A percentile compares a stretch with the other conserved stretches of the same genome.
Evolutionary conservation across 2,329 filamentous ascomycete genomes (phyloP).

Genomic region (Sporothrix sp.): DNA sequence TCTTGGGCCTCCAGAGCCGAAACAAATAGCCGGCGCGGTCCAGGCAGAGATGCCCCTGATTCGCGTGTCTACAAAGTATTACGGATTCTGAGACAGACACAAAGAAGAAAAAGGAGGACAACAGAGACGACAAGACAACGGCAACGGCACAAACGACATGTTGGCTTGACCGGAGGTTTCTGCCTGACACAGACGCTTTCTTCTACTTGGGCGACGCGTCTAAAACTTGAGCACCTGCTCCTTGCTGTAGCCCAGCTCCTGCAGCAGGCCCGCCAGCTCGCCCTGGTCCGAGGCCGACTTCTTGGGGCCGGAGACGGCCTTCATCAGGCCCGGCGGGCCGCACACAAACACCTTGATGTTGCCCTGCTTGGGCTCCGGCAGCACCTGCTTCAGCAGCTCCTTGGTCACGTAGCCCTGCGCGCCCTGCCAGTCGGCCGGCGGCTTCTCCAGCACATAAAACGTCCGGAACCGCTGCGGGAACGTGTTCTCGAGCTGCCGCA

Average conservation of each 20-base stretch:
- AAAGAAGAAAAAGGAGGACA: too few relatives aligned
- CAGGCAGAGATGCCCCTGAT: too few relatives aligned
- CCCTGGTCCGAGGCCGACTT: slow-evolving; percentile 89
- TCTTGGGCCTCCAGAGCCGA: background rate
- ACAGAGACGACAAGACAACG: too few relatives aligned
- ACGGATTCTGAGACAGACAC: too few relatives aligned
- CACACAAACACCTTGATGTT: slow-evolving; percentile 96
- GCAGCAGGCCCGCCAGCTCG: slow-evolving; percentile 69
- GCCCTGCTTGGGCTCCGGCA: slow-evolving; percentile 82
- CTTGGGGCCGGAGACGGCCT: slow-evolving; percentile 83
- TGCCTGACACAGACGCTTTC: too few relatives aligned
- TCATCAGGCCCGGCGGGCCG: slow-evolving; percentile 86
- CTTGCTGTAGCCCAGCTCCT: slow-evolving; percentile 42
- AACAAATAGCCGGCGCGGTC: too few relatives aligned
- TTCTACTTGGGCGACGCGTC: background rate
- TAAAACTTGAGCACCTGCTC: slow-evolving; percentile 96
- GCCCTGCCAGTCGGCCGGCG: slow-evolving; percentile 63
- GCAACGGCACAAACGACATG: too few relatives aligned
- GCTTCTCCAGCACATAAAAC: slow-evolving; percentile 84
- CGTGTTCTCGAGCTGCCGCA: slow-evolving; percentile 81
- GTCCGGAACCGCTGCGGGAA: slow-evolving; percentile 92
- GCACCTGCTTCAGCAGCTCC: slow-evolving; percentile 86
- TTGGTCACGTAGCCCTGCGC: slow-evolving; percentile 76
- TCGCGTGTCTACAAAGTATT: too few relatives aligned
- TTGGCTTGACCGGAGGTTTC: background rate